Base-by-base conservation (phyloP, 306 rosid genomes). In the Prunus mume region DNA sequence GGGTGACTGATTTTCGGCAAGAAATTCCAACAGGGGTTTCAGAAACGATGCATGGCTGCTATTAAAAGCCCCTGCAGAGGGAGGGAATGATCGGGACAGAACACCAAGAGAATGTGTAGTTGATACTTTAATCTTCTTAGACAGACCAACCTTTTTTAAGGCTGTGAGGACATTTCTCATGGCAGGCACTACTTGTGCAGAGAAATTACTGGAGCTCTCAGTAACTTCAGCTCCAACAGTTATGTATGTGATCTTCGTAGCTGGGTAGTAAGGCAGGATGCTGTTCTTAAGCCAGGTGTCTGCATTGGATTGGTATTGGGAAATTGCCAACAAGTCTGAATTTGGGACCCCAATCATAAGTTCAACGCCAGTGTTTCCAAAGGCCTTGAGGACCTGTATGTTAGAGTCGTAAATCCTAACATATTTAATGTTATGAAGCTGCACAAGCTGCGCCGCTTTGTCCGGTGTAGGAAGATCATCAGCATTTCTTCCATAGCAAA, bases 391-490 rank as follows among this genome's bases (percentile, higher is more conserved):
- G 78, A 95, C 91, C 80, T 95, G 99, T 22, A 82, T 65, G 49
- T 92, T 95, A 56, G 97, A 84, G 81, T 95, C 99, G 79, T 91
- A 95, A 63, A 95, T 89, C 78, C 99, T 74, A 41, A 95, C 78
- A 78, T 90, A 90, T 62, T 92, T 95, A 52, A 95, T 88, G 82
- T 88, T 89, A 69, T 92, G 99, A 76, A 89, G 92, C 74, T 91
- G 88, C 71, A 92, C 93, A 73, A 95, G 83, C 82, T 92, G 93
- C 8, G 89, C 96, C 65, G 90, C 99, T 88, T 92, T 95, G 76
- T 92, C 96, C 14, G 97, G 97, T 52, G 97, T 90, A 46, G 99
- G 99, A 74, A 95, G 93, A 84, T 95, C 99, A 78, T 95, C 99
- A 2, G 98, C 99, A 67, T 83, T 92, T 87, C 99, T 83, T 83